Base-by-base conservation (phyloP, 768 basidiomycete species). In the Macrolepiota albuminosa region DNA sequence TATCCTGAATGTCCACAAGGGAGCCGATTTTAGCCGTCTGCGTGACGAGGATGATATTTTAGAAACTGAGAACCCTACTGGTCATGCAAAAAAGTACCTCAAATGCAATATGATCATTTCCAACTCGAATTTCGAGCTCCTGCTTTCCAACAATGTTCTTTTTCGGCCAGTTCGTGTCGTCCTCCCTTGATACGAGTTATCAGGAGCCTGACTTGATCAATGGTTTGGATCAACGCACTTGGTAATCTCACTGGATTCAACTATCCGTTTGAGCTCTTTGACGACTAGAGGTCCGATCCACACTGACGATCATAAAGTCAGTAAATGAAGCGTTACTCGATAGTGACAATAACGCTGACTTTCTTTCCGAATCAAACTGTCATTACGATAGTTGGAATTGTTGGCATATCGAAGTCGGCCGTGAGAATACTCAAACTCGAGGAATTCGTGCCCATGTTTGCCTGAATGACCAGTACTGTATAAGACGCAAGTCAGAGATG, bases 111-210 rank as follows among this genome's bases (percentile, higher is more conserved):
- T 98, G 97, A 67, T 97, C 93, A 66, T 88, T 94, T 37, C 95
- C 95, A 52, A 97, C 72, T 54, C 94, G 85, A 59, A 98, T 93
- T 74, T 99, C 97, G 42, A 99, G 82, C 74, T 98, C 96, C 72
- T 99, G 97, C 76, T 96, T 95, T 50, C 97, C 97, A 31, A 98
- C 95, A 34, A 98, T 95, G 72, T 96, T 96, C 80, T 97, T 98
- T 78, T 98, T 97, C 4, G 97, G 97, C 97, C 97, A 99, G 68
- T 93, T 91, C 0, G 87, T 83, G 76, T 99, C 97, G 71, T 99
- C 97, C 83, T 99, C 97, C 78, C 95, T 98, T 75, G 26, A 37
- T 21, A 13, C 9, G 13, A 34, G 55, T 43, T 21, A 56, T 43
- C 26, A 54, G n/a, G 29, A 54, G 37, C 34, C 33, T 47, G 10